Percentiles rank a stretch among this genome's conserved stretches.
phyloP scores from a whole-genome alignment of 2,329 filamentous ascomycete genomes.

The Ophiosphaerella narmari region DNA sequence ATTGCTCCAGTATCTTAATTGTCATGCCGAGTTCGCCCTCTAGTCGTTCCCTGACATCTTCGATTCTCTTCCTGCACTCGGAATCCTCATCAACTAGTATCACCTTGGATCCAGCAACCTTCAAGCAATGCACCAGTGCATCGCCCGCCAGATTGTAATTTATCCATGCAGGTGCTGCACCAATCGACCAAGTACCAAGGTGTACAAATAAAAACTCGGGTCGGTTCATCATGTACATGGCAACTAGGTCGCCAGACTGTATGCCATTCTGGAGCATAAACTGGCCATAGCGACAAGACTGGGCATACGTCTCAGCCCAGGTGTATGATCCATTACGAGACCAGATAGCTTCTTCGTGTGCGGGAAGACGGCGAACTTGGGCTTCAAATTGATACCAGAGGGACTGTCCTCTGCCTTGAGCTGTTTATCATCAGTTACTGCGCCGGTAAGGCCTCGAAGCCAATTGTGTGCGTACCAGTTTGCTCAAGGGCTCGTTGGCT shows the following conservation, averaged over 20 bases:
- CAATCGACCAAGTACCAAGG: conserved; percentile 68
- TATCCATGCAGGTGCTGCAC: conserved; percentile 71
- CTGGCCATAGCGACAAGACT: conserved; percentile 46
- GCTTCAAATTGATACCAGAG: conserved; percentile 70
- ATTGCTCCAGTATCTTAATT: conserved; percentile 58
- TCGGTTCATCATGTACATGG: conserved; percentile 69
- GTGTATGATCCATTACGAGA: conserved; percentile 60
- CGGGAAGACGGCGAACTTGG: conserved; percentile 55
- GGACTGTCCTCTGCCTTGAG: conserved; percentile 57
- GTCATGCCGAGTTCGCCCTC: conserved; percentile 63
- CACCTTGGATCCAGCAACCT: conserved; percentile 58
- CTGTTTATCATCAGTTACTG: conserved; percentile 6
- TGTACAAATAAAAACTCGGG: conserved; percentile 70
- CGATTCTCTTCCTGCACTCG: conserved; percentile 61
- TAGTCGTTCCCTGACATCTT: conserved; percentile 55
- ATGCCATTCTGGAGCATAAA: conserved; percentile 55
- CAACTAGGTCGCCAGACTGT: conserved; percentile 64
- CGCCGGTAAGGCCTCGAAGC: neutral
- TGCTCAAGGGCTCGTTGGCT: conserved; percentile 53
- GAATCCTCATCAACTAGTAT: conserved; percentile 54
- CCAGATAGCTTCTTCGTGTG: conserved; percentile 67
- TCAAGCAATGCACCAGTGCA: conserved; percentile 68
- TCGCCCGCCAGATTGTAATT: conserved; percentile 70
- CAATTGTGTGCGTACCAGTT: conserved; percentile 49
- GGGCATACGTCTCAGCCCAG: conserved; percentile 46